Conservation (phyloP, 768 basidiomycete species). For the Ramaria rubella region DNA sequence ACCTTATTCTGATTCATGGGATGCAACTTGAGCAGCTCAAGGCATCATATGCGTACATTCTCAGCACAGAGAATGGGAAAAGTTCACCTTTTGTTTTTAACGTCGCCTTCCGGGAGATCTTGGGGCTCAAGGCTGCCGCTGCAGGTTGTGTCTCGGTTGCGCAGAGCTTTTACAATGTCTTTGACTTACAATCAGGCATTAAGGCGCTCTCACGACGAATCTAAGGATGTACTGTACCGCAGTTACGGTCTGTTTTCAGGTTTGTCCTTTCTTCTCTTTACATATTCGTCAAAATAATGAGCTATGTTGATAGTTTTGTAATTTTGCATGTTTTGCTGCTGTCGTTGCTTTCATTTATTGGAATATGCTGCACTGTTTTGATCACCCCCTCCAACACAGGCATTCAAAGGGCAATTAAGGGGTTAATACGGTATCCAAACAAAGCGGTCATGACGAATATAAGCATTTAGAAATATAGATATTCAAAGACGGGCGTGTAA, state of each 20-base stretch:
- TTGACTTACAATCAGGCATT: background rate
- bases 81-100: conserved; percentile 38
- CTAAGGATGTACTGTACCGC: no score
- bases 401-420: no score
- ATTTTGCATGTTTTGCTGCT: no score
- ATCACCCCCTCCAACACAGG: no score
- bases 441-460: background rate
- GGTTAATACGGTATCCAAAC: background rate
- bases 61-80: background rate
- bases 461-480: background rate
- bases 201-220: background rate
- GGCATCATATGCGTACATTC: conserved; percentile 49
- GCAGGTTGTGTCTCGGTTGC: conserved; percentile 14
- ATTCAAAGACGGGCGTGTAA: background rate
- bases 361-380: no score
- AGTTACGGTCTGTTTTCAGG: no score
- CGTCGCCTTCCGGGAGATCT: conserved; percentile 48
- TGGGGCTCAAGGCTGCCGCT: conserved; percentile 47
- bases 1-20: conserved; percentile 13
- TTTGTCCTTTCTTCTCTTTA: no score
- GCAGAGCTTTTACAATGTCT: background rate
- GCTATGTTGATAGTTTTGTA: no score
- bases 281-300: no score
- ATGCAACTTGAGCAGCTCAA: conserved; percentile 35
- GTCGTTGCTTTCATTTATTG: no score